Base-by-base conservation (phyloP, 2,329 filamentous ascomycete genomes). In the Venturia pyrina region DNA sequence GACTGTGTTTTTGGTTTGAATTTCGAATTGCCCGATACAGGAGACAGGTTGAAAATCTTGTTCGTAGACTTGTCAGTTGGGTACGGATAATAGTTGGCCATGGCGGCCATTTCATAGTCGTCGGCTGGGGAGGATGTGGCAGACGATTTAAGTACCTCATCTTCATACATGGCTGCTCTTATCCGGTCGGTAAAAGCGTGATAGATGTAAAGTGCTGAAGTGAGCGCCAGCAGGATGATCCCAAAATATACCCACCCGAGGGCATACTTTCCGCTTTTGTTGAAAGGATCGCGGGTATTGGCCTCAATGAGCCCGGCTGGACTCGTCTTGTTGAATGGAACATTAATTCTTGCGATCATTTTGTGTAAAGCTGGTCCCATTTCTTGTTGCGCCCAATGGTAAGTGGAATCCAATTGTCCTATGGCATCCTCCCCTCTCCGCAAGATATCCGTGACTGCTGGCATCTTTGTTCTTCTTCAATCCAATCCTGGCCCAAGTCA, bases 151-250 rank as follows among this genome's bases (percentile, higher is more conserved):
- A 90, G 83, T 71, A 90, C 82, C 74, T 91, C 87, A 73, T 95
- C 88, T 78, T 96, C 93, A 79, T 95, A 90, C 67, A 95, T 85
- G 68, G 91, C 93, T 70, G 93, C 90, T 70, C 93, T 86, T 70
- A 96, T 91, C 79, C 95, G 96, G 80, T 97, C 93, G 71, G 93
- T 91, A 88, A 91, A 96, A 70, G 89, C 87, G 76, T 96, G 89
- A 82, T 93, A 96, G 73, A 90, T 82, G 70, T 91, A 87, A 73
- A 93, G 81, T 13, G 88, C 72, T 13, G 89, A 78, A 5, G 93
- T 87, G 65, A 85, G 72, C 37, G 84, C 82, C 69, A 93, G 82
- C 67, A 97, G 76, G 63, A 87, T 85, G 62, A 96, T 76, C 64
- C 89, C 87, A 72, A 96, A 96, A 76, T 96, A 96, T 17, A 93